Evolutionary conservation across 345 rosid genomes (phyloP).

Genomic region (Angophora floribunda): DNA sequence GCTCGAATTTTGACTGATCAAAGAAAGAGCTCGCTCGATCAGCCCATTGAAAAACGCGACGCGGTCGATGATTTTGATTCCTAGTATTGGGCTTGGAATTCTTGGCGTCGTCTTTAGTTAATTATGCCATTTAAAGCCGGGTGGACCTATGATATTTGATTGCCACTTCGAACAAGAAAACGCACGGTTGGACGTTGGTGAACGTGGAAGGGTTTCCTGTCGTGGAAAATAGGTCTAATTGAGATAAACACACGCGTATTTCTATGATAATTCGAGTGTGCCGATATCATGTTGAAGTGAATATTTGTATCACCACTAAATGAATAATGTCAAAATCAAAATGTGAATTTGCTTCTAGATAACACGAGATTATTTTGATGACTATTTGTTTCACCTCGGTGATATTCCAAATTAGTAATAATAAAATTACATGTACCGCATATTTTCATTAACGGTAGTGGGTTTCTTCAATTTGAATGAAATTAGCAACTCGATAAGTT

Average conservation of each 20-base stretch:
- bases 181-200: neutral
- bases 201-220: neutral
- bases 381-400: accelerated
- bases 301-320: neutral
- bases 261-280: neutral
- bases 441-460: neutral
- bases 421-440: neutral
- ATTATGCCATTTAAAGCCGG: neutral
- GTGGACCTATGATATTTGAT: neutral
- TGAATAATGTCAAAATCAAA: neutral
- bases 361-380: neutral
- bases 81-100: neutral
- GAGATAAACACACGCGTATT: neutral
- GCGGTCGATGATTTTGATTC: neutral
- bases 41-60: neutral
- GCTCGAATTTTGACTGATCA: neutral
- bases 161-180: neutral
- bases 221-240: neutral
- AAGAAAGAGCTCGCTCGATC: neutral
- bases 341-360: neutral
- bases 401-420: neutral
- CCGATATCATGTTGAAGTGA: neutral
- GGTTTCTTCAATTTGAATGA: neutral
- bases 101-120: neutral
- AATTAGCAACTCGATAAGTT: neutral